Base-by-base conservation (phyloP, 2,329 filamentous ascomycete genomes). In the Alternaria tenuissima region DNA sequence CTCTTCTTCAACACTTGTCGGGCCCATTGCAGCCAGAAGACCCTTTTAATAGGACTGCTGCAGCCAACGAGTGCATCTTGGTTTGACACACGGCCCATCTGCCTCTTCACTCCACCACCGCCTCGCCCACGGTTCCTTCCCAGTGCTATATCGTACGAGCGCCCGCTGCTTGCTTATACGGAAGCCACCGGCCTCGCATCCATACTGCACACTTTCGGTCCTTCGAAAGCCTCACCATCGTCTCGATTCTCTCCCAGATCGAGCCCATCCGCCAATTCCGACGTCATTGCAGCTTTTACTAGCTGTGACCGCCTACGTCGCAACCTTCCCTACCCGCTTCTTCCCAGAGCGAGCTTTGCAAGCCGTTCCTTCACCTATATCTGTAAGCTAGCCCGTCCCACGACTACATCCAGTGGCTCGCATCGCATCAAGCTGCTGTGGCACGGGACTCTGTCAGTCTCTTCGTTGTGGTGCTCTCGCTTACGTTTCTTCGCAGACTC, bases 221-320 rank as follows among this genome's bases (percentile, higher is more conserved):
- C 53, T 54, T 48, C 58, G 41, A 67, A 55, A 63, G 63, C 54
- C 64, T 66, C 64, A 44, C 62, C 36, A 57, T 41, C 58, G 48
- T 49, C 54, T 65, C 63, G 57, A 49, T 55, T 44, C 59, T 48
- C 51, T 56, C 41, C 46, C 42, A 61, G 55, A 46, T 62, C 63
- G 63, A 67, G 63, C 52, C 53, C 26, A 36, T 62, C 61, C 60
- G 56, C 60, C 53, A 46, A 39, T 53, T 59, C 70, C 74, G 71
- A 74, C 75, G 66, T 71, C 70, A 72, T 71, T 57, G 69, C 78
- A 74, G 78, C 69, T 72, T 72, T 72, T 38, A 59, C 67, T 72
- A 72, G 69, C 64, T 72, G 69, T 67, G 64, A 70, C 54, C 44
- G 52, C 48, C 61, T 52, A 26, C 60, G 62, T 60, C 57, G 61